A percentile compares a stretch with the other conserved stretches of the same genome.
Conservation (phyloP, 2,329 filamentous ascomycete genomes). For the Mycosphaerella sp. region DNA sequence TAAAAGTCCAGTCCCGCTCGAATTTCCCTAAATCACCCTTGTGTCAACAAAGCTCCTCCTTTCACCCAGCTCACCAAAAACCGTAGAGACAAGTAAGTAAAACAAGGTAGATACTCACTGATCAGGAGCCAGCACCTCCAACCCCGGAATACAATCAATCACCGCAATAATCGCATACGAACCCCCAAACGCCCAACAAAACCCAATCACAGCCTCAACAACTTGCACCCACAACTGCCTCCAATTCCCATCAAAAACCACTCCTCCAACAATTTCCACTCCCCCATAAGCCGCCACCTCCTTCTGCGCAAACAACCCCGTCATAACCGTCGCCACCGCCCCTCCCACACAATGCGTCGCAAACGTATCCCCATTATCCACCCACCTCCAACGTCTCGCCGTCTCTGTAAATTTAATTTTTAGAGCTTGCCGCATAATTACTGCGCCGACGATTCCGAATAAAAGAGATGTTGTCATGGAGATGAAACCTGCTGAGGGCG, state of each 20-base stretch:
- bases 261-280: conserved; percentile 44
- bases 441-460: conserved; percentile 44
- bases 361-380: conserved; percentile 52
- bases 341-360: conserved; percentile 51
- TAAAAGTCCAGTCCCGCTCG: conserved; percentile 10
- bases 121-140: conserved; percentile 48
- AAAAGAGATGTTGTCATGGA: conserved; percentile 45
- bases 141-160: conserved; percentile 48
- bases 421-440: conserved; percentile 47
- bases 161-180: conserved; percentile 46
- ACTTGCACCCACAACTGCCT: conserved; percentile 47
- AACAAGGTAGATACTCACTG: conserved; percentile 39
- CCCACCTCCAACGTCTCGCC: conserved; percentile 45
- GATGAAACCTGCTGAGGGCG: conserved; percentile 45
- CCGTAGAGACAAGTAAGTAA: no score
- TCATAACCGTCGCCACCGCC: conserved; percentile 46
- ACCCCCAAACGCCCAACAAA: conserved; percentile 46
- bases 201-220: conserved; percentile 47
- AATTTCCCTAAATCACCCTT: conserved; percentile 2
- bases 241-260: conserved; percentile 49
- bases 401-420: conserved; percentile 48
- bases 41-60: no score
- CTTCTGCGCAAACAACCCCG: conserved; percentile 47
- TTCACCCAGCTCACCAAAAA: no score
- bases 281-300: conserved; percentile 50